phyloP scores from a whole-genome alignment of 768 basidiomycete species.

The Fibroporia radiculosa region DNA sequence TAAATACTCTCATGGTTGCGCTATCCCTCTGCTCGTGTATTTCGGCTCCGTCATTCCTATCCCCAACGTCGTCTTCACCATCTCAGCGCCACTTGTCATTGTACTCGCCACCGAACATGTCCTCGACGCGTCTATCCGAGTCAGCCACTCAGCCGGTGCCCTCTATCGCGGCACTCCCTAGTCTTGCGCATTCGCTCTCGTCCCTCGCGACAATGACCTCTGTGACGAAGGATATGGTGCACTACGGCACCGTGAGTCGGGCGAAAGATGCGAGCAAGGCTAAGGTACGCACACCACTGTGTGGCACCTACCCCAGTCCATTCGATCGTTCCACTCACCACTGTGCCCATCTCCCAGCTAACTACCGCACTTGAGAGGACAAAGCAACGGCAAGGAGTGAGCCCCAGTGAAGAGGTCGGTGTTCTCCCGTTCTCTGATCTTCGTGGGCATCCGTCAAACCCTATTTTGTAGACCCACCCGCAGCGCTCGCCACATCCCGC shows the following conservation, averaged over 20 bases:
- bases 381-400: constrained; percentile 15
- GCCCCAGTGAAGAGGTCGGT: constrained; percentile 11
- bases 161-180: constrained; percentile 20
- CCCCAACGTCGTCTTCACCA: constrained; percentile 1
- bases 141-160: constrained; percentile 6
- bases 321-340: too few relatives aligned
- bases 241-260: constrained; percentile 18
- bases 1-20: too few relatives aligned
- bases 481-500: too few relatives aligned
- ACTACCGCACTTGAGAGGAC: constrained; percentile 19
- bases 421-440: background rate
- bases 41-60: constrained; percentile 8
- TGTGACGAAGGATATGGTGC: constrained; percentile 23
- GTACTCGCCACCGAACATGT: constrained; percentile 1
- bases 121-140: constrained; percentile 1
- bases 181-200: constrained; percentile 23
- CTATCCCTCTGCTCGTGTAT: background rate
- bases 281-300: constrained; percentile 18
- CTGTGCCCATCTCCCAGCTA: constrained; percentile 13
- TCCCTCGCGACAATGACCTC: constrained; percentile 22
- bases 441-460: too few relatives aligned
- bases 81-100: background rate
- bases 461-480: too few relatives aligned
- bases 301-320: too few relatives aligned
- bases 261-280: constrained; percentile 21